Base-by-base conservation (phyloP, 2,329 filamentous ascomycete species). In the Xylaria sp. region DNA sequence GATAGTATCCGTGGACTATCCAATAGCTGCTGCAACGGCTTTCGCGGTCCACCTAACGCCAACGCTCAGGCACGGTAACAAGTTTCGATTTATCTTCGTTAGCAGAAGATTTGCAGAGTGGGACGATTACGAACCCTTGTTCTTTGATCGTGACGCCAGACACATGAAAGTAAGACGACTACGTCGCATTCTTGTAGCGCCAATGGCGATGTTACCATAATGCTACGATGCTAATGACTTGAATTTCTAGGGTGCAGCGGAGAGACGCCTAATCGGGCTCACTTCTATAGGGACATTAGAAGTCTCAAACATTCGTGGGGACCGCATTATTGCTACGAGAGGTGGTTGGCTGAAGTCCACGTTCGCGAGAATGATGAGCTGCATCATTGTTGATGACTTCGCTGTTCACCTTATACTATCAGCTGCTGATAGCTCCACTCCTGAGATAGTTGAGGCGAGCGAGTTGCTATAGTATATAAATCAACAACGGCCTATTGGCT, bases 1-100 rank as follows among this genome's bases (percentile, higher is more conserved):
- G n/a, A 20, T 13, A n/a, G 31, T 56, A 2, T 38, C 7, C 13
- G 53, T 56, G 17, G 31, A 38, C 75, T 38, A 78, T 77, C 28
- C 90, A 0, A 74, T 91, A 9, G 84, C 84, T 0, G 89, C 88
- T 1, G 90, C 89, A 0, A 84, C 83, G 65, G 85, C 87, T 9
- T 88, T 92, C 68, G 67, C 75, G 56, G 63, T 74, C 1, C 72
- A 71, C 49, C 76, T 83, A 26, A 75, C 77, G 7, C 70, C 76
- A 5, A 73, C 76, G 56, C 71, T 11, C 10, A 3, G 77, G 1
- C 75, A 79, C 3, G 65, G 71, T 3, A 77, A 74, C 15, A 79
- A 76, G 60, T 83, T 84, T 71, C 80, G 79, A 62, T 84, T 84
- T 70, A 73, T 84, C 53, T 82, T 81, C 61, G 82, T 81, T 77